Percentiles rank a stretch among this genome's conserved stretches.
Evolutionary conservation across 495 filamentous ascomycete species (phyloP).

Genomic region (Staphylotrichum longicolle): DNA sequence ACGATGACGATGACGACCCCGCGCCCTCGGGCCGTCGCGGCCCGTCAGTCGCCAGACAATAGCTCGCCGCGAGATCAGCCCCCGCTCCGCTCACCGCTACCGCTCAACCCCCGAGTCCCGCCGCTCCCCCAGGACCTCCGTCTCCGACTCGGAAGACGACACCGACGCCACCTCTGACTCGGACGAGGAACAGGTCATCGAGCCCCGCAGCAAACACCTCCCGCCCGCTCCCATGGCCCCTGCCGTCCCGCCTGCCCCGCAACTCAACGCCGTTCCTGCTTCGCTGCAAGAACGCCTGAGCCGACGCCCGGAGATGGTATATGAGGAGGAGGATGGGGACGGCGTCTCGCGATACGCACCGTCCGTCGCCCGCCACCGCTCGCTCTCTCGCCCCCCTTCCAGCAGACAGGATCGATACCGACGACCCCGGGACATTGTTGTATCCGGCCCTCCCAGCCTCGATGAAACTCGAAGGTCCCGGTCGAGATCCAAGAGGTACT

Average conservation of each 20-base stretch:
- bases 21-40: slow-evolving; percentile 22
- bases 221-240: slow-evolving; percentile 19
- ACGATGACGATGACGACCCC: slow-evolving; percentile 33
- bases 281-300: slow-evolving; percentile 31
- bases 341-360: slow-evolving; percentile 24
- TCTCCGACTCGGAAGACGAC: slow-evolving; percentile 42
- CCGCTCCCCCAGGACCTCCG: slow-evolving; percentile 39
- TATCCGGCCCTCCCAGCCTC: slow-evolving; percentile 28
- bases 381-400: slow-evolving; percentile 26
- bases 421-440: slow-evolving; percentile 31
- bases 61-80: slow-evolving; percentile 38
- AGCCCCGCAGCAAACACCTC: slow-evolving; percentile 18
- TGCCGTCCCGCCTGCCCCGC: slow-evolving; percentile 21
- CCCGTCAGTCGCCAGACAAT: slow-evolving; percentile 35
- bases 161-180: slow-evolving; percentile 39
- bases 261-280: slow-evolving; percentile 10
- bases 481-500: slow-evolving; percentile 41
- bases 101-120: slow-evolving; percentile 43
- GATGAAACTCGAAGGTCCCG: slow-evolving; percentile 37
- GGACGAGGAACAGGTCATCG: slow-evolving; percentile 34
- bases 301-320: slow-evolving; percentile 26
- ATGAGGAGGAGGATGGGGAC: slow-evolving; percentile 27
- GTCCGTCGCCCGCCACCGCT: slow-evolving; percentile 21
- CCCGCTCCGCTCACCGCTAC: slow-evolving; percentile 41
- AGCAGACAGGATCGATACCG: slow-evolving; percentile 27